These are phyloP conservation scores for Kentomonas sorsogonicus DNA, from an alignment of 208 protist genomes.

Conservation along the genomic window DNA sequence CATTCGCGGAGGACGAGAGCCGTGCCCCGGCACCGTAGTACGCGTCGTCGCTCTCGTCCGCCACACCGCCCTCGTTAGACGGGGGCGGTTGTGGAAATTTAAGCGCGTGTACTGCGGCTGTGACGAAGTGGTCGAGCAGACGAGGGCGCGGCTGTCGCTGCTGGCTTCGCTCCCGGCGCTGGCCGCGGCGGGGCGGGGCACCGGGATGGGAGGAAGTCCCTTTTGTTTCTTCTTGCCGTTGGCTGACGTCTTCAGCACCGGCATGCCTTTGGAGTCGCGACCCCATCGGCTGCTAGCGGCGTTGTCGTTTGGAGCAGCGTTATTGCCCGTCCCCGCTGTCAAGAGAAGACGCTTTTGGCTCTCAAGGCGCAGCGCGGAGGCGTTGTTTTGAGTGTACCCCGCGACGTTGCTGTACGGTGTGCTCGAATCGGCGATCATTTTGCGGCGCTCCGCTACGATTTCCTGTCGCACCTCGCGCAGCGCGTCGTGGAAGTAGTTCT, in stretches of 20 bases:
- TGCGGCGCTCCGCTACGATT: conserved; percentile 50
- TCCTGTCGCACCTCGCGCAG: conserved; percentile 65
- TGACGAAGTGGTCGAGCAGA: no score
- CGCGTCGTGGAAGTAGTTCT: conserved; percentile 83
- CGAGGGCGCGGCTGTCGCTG: no score
- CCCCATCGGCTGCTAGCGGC: no score
- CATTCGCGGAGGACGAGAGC: not conserved
- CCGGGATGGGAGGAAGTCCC: conserved; percentile 18
- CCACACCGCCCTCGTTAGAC: not conserved
- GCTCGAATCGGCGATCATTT: conserved; percentile 1
- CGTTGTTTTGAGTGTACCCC: conserved; percentile 19
- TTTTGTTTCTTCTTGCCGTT: conserved; percentile 11
- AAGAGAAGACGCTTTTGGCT: conserved; percentile 36
- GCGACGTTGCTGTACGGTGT: not conserved
- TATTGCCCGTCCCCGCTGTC: conserved; percentile 14
- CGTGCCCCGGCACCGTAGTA: no score
- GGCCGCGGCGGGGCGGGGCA: no score
- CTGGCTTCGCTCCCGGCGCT: no score
- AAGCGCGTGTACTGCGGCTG: no score
- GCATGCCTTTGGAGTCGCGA: no score
- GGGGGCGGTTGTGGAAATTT: not conserved
- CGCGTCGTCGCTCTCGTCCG: not conserved
- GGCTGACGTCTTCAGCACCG: conserved; percentile 14
- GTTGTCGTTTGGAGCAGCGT: not conserved
- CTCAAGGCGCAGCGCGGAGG: conserved; percentile 39